Evolutionary conservation across 768 basidiomycete species (phyloP).

Genomic region (Xerocomellus intermedius): DNA sequence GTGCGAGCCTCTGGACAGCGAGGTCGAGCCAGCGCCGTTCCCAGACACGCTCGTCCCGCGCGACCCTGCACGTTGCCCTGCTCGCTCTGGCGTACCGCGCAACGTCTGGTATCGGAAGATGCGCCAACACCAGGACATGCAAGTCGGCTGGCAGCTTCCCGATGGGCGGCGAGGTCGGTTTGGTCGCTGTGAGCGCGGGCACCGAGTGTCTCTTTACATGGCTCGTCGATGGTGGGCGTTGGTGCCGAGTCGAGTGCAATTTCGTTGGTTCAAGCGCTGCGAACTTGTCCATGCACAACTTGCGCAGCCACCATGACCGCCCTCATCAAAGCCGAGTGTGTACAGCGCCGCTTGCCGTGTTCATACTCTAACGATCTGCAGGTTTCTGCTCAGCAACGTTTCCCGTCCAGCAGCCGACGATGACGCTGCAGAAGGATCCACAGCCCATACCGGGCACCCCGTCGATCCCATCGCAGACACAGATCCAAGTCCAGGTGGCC

Average conservation of each 20-base stretch:
- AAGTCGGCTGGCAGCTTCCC: slow-evolving; percentile 80
- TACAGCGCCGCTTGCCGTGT: background rate
- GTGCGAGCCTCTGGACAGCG: slow-evolving; percentile 42
- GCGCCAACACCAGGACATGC: slow-evolving; percentile 69
- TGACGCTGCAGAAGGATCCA: slow-evolving; percentile 63
- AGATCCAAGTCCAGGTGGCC: slow-evolving; percentile 22
- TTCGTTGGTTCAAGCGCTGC: slow-evolving; percentile 76
- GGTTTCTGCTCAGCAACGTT: slow-evolving; percentile 40
- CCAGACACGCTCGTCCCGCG: slow-evolving; percentile 79
- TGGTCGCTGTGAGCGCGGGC: slow-evolving; percentile 15
- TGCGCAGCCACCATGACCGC: slow-evolving; percentile 37
- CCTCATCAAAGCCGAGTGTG: slow-evolving; percentile 53
- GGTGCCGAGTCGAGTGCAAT: slow-evolving; percentile 43
- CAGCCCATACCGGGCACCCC: slow-evolving; percentile 30
- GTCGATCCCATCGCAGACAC: slow-evolving; percentile 35
- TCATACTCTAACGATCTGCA: slow-evolving; percentile 13
- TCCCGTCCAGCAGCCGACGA: slow-evolving; percentile 42
- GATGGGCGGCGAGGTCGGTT: slow-evolving; percentile 43
- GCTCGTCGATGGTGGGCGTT: slow-evolving; percentile 14
- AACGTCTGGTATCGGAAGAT: slow-evolving; percentile 78
- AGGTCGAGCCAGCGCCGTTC: slow-evolving; percentile 67
- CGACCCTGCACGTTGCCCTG: slow-evolving; percentile 60
- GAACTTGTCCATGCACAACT: slow-evolving; percentile 73
- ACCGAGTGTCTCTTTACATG: slow-evolving; percentile 18
- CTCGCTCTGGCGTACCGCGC: slow-evolving; percentile 70